phyloP scores from a whole-genome alignment of 2,329 filamentous ascomycete genomes.

The Colletotrichum camelliae region DNA sequence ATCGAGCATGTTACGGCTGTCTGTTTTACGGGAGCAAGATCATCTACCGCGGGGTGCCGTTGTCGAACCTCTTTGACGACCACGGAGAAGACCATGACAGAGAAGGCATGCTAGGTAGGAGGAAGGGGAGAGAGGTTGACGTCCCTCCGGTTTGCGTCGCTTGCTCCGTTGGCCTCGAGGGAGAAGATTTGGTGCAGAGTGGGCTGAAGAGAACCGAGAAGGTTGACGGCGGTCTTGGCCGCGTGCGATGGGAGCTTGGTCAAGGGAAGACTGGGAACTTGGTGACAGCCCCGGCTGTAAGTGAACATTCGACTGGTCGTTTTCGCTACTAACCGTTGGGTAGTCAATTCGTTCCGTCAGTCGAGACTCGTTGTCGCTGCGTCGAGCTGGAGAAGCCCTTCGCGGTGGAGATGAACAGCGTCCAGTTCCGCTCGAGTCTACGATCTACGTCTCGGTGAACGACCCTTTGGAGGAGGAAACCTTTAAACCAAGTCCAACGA shows the following conservation, averaged over 20 bases:
- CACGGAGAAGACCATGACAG: constrained; percentile 12
- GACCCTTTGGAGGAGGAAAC: constrained; percentile 52
- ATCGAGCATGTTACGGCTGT: constrained; percentile 61
- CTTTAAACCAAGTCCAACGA: constrained; percentile 54
- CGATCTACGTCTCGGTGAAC: constrained; percentile 55
- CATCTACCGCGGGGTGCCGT: constrained; percentile 37
- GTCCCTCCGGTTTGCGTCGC: constrained; percentile 55
- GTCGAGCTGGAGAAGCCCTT: not conserved
- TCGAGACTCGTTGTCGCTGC: not conserved
- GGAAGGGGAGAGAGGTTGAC: constrained; percentile 44
- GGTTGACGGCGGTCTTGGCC: constrained; percentile 52
- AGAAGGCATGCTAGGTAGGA: constrained; percentile 2
- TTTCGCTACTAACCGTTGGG: not conserved
- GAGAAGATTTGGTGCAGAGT: constrained; percentile 41
- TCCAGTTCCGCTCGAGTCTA: constrained; percentile 24
- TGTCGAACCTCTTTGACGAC: constrained; percentile 39
- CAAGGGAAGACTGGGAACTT: constrained; percentile 20
- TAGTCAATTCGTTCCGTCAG: not conserved
- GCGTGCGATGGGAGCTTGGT: constrained; percentile 46
- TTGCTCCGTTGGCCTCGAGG: constrained; percentile 48
- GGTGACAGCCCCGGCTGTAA: constrained; percentile 12
- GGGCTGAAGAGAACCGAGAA: constrained; percentile 48
- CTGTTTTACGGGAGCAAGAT: constrained; percentile 52
- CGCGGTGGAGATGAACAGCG: not conserved
- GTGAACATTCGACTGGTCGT: not conserved